Evolutionary conservation across 495 filamentous ascomycete species (phyloP), one percentile per base, ranked within the genome.

Genomic region (Parmelia sp.): DNA sequence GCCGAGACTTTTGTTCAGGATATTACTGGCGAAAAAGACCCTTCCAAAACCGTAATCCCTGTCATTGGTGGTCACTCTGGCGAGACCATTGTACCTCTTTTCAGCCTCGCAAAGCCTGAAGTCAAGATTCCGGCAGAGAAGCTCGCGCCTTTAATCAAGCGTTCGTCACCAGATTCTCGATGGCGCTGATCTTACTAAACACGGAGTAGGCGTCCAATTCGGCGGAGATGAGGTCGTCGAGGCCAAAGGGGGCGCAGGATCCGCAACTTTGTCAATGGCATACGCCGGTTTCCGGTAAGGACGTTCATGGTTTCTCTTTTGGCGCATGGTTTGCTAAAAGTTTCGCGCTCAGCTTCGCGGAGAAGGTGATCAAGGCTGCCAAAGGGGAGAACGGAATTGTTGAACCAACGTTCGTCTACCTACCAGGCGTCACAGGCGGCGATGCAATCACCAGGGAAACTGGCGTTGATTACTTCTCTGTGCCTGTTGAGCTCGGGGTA

Each of bases 211-310:
- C 71, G 92, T 97, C 45, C 94, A 98, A 77, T 97, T 96, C 70
- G 95, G 95, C 73, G 94, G 94, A 77, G 94, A 98, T 72, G 94
- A 98, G 82, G 94, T 98, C 70, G 94, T 97, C 73, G 86, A 94
- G 82, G 94, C 94, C 73, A 98, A 98, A 88, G 90, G 93, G 64
- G 94, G 94, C 70, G 84, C 87, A 72, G 94, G 94, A 66, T 96
- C 92, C 45, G 94, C 94, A 68, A 98, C 94, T 63, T 85, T 97
- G 39, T 96, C 91, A 67, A 98, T 98, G 94, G 94, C 94, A 62
- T 97, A 89, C 74, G 94, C 94, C 70, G 94, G 95, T 67, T 97
- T 86, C 83, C 86, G 92, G 89, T 94, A 75, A 64, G 68, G 72
- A 66, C 57, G 36, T 35, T 63, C n/a, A 64, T n/a, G 3, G 21